Base-by-base conservation (phyloP, 108 stramenopile genomes). In the Nitzschia palea region DNA sequence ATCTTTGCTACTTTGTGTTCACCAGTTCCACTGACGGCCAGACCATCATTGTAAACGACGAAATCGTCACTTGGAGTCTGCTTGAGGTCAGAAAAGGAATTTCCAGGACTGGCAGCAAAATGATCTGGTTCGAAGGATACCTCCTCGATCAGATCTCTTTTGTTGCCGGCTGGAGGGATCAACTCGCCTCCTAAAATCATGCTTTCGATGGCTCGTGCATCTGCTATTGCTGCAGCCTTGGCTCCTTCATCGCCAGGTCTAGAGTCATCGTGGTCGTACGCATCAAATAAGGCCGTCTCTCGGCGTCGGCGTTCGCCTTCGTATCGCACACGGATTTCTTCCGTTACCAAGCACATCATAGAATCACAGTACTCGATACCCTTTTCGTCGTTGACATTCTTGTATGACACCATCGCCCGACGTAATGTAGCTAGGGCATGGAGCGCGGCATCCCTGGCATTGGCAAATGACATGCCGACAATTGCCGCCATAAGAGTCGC, bases 381-480 rank as follows among this genome's bases (percentile, higher is more conserved):
- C 51, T 70, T 63, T 3, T 55, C 47, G 35, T 85, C 87, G 3
- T 63, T 56, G 20, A 35, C 29, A 55, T 50, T 62, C 58, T 91
- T 62, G 44, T 89, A 82, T 12, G 43, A 43, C 23, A 60, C 17
- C 31, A 82, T 71, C 18, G 85, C 75, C 27, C 71, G 57, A 18
- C 87, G 83, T 0, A 91, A 73, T 8, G 73, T 62, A 22, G 89
- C 77, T 68, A 83, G 57, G 6, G 83, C 78, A 57, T 78, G 68
- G 55, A 95, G 67, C 9, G 83, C 87, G 22, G 83, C 67, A 55
- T 95, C 94, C 0, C 94, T 76, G 18, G 90, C 77, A 36, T 71
- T 81, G 1, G 90, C 78, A 65, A 95, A 95, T 4, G 84, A 54
- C 34, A 95, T 65, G 10, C 94, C 94, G 5, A 81, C 83, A 50